phyloP scores from a whole-genome alignment of 495 filamentous ascomycete species.

The Diplogelasinospora grovesii region DNA sequence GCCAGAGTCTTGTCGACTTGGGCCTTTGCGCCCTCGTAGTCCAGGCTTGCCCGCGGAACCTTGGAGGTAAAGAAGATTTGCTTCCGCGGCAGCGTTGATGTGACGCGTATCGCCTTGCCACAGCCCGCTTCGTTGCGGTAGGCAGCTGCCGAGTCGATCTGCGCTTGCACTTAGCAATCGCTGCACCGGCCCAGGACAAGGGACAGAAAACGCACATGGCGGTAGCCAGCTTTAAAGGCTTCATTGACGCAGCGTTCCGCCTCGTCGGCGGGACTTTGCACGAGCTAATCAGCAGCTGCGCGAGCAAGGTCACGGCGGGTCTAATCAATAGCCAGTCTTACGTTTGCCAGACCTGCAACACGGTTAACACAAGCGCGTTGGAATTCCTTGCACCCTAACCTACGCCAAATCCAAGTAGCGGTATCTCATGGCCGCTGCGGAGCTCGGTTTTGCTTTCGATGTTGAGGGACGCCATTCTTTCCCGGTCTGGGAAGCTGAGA shows the following conservation, averaged over 20 bases:
- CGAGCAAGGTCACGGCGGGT: conserved; percentile 35
- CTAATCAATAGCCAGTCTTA: conserved; percentile 30
- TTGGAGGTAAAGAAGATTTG: conserved; percentile 73
- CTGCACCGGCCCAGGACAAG: conserved; percentile 55
- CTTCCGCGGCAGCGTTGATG: conserved; percentile 47
- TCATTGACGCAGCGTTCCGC: conserved; percentile 49
- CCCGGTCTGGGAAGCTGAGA: too few species aligned
- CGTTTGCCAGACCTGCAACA: conserved; percentile 65
- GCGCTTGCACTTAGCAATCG: conserved; percentile 58
- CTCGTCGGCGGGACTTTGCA: conserved; percentile 24
- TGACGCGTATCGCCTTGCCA: conserved; percentile 51
- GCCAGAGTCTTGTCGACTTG: conserved; percentile 46
- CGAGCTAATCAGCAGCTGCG: conserved; percentile 10
- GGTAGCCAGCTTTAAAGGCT: conserved; percentile 64
- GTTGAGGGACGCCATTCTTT: conserved; percentile 50
- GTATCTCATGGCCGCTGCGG: conserved; percentile 73
- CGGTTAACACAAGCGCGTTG: neutral
- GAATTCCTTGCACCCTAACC: conserved; percentile 20
- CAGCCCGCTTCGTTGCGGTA: conserved; percentile 67
- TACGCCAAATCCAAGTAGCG: conserved; percentile 67
- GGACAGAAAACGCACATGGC: conserved; percentile 46
- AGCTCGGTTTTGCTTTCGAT: conserved; percentile 62
- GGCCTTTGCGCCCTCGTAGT: conserved; percentile 44
- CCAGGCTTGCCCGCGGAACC: conserved; percentile 35
- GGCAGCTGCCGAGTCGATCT: conserved; percentile 64